These are phyloP conservation scores for Acrocalymma vagum DNA, from an alignment of 2,329 filamentous ascomycete species.

Conservation along the genomic window DNA sequence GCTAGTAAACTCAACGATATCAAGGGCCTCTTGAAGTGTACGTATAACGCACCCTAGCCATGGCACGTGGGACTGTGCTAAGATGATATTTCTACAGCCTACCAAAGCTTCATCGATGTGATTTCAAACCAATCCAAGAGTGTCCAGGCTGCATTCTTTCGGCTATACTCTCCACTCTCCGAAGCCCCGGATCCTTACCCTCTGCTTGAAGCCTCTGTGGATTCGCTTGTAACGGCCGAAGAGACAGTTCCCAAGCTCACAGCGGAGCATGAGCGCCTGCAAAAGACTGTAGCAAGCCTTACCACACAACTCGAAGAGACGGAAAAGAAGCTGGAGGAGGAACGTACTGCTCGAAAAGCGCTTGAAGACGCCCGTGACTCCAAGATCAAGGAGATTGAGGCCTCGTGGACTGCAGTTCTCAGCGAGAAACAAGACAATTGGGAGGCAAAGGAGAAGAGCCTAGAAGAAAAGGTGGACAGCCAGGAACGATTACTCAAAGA, in stretches of 20 bases:
- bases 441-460: slow-evolving; percentile 87
- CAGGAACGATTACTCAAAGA: slow-evolving; percentile 93
- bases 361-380: slow-evolving; percentile 79
- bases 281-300: slow-evolving; percentile 77
- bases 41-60: slow-evolving; percentile 2
- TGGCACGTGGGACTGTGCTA: slow-evolving; percentile 15
- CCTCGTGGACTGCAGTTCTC: slow-evolving; percentile 87
- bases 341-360: slow-evolving; percentile 75
- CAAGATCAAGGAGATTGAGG: slow-evolving; percentile 88
- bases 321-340: slow-evolving; percentile 80
- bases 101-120: slow-evolving; percentile 96
- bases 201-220: slow-evolving; percentile 92
- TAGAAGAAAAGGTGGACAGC: slow-evolving; percentile 94
- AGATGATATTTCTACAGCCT: slow-evolving; percentile 67
- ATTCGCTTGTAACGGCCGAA: slow-evolving; percentile 89
- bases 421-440: slow-evolving; percentile 97
- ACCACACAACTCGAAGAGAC: slow-evolving; percentile 84
- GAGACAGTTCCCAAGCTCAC: slow-evolving; percentile 90
- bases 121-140: slow-evolving; percentile 96
- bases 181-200: slow-evolving; percentile 98
- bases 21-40: slow-evolving; percentile 88
- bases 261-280: slow-evolving; percentile 88
- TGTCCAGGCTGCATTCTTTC: slow-evolving; percentile 90
- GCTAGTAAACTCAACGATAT: slow-evolving; percentile 84
- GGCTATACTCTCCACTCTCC: slow-evolving; percentile 90